Evolutionary conservation across 305 asterid genomes (phyloP), one percentile per base, ranked within the genome.

Genomic region (Fraxinus albicans): DNA sequence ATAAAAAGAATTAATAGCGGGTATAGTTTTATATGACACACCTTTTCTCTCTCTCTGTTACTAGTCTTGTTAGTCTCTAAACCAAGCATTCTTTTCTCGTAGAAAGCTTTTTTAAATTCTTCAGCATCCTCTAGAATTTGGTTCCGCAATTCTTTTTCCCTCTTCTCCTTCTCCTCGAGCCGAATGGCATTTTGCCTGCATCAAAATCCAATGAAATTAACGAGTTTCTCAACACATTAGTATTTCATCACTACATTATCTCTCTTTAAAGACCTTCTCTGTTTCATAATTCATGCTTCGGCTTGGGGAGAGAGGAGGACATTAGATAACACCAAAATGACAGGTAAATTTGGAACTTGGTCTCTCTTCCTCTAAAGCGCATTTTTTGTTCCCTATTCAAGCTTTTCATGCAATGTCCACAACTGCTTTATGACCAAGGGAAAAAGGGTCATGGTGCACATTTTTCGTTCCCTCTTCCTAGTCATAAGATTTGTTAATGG

Each of bases 111-210:
- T 87, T 92, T 95, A 75, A 77, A 96, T 81, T 84, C 97, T 85
- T 96, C 98, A 70, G 95, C 98, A 85, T 96, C 98, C 84, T 89
- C 96, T 73, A 92, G 76, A 86, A 96, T 96, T 90, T 92, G 94
- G 95, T 81, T 93, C 60, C 97, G 89, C 89, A 86, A 50, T 86
- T 92, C 95, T 83, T 92, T 95, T 88, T 96, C 99, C 90, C 58
- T 83, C 88, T 89, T 93, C 92, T 96, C 99, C 88, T 96, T 96
- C 92, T 95, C 99, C 89, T 94, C 99, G 78, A 95, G 95, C 21
- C 97, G 90, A 83, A 95, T 93, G 70, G 97, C 86, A 83, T 96
- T 96, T 87, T 80, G 90, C 91, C 99, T 96, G 91, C 87, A 87
- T 72, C 77, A 81, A 79, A 80, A 83, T 36, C 13, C 75, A 73